phyloP scores from a whole-genome alignment of 495 filamentous ascomycete genomes.

The Neurospora sp. region DNA sequence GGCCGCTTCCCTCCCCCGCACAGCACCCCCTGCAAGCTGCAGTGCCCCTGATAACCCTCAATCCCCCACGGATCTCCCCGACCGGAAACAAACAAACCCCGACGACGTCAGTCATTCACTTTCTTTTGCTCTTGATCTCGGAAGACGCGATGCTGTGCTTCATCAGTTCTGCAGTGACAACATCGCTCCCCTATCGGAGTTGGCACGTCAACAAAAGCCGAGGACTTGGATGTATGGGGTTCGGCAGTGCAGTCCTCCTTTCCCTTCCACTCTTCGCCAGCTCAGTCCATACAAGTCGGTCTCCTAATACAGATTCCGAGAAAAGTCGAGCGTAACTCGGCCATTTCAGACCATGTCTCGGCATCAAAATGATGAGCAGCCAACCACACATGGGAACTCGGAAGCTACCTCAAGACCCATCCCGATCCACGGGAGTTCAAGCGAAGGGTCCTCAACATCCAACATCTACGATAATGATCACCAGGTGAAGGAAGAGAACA shows the following conservation, averaged over 20 bases:
- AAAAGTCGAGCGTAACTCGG: not conserved
- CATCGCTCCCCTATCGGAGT: not conserved
- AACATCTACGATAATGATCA: not conserved
- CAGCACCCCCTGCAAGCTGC: not conserved
- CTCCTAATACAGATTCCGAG: not conserved
- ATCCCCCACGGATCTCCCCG: not conserved
- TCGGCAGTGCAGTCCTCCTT: not conserved
- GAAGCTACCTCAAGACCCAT: not conserved
- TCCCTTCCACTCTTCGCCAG: not conserved
- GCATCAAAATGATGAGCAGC: not conserved
- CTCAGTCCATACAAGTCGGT: not conserved
- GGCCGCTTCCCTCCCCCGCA: not conserved
- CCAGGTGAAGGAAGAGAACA: not conserved
- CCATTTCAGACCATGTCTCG: not conserved
- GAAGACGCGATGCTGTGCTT: not conserved
- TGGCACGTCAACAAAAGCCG: not conserved
- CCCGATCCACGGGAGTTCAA: not conserved
- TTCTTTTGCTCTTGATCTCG: not conserved
- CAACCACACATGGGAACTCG: not conserved
- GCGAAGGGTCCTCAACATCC: not conserved
- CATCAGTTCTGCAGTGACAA: not conserved
- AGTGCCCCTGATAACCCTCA: not conserved
- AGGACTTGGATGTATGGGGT: not conserved
- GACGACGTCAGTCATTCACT: not conserved
- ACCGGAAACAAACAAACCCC: not conserved